phyloP scores from a whole-genome alignment of 495 filamentous ascomycete species.

The Schizothecium vesticola region DNA sequence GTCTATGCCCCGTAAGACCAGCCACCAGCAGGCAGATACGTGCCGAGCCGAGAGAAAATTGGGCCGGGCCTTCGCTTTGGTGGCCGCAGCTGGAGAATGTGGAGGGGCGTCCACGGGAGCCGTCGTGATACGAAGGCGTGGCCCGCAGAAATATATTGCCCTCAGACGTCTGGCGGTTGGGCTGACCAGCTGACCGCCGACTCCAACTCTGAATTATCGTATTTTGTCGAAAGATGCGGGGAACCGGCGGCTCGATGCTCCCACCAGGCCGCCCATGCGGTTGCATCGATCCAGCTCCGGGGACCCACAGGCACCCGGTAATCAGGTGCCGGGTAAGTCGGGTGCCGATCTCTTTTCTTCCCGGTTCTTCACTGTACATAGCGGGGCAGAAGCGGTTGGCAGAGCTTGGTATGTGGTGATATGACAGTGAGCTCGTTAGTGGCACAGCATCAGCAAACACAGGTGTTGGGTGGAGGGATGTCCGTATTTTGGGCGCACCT shows the following conservation, averaged over 20 bases:
- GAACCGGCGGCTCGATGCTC: background rate
- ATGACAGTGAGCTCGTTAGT: background rate
- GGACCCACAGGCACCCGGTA: background rate
- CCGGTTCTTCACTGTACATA: background rate
- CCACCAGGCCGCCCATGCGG: background rate
- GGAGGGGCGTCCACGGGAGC: background rate
- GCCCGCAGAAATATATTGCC: background rate
- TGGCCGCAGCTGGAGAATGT: background rate
- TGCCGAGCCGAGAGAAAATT: background rate
- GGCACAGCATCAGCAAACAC: background rate
- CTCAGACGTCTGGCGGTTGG: background rate
- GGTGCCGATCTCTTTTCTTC: background rate
- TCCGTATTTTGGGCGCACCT: background rate
- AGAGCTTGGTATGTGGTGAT: background rate
- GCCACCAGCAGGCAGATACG: background rate
- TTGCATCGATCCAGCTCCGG: background rate
- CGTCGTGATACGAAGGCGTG: background rate
- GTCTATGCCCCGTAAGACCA: background rate
- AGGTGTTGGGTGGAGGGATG: background rate
- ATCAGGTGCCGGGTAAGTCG: constrained; percentile 2
- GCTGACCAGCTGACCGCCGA: constrained; percentile 4
- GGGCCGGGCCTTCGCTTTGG: background rate
- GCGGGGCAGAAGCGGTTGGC: background rate
- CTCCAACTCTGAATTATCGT: background rate
- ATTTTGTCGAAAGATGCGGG: background rate